Conservation (phyloP, 2,329 filamentous ascomycete species). For the Stylonectria norvegica region DNA sequence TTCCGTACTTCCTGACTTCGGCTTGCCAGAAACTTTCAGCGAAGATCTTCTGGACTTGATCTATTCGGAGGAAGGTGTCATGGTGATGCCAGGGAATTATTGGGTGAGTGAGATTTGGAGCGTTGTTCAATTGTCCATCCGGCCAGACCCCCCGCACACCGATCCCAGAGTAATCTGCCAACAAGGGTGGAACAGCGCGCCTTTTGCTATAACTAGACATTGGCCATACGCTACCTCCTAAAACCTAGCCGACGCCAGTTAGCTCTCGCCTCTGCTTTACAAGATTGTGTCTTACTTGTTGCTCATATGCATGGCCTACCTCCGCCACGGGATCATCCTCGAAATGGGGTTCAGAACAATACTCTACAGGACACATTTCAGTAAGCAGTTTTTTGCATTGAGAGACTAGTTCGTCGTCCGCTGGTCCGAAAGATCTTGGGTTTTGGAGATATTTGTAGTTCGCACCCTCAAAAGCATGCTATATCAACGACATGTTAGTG, state of each 20-base stretch:
- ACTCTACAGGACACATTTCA: slow-evolving; percentile 3
- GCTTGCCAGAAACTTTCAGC: slow-evolving; percentile 26
- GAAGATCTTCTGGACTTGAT: slow-evolving; percentile 19
- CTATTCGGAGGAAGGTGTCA: slow-evolving; percentile 13
- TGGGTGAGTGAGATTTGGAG: slow-evolving; percentile 4
- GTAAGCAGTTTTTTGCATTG: slow-evolving; percentile 11
- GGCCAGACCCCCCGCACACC: slow-evolving; percentile 1
- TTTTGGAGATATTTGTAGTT: slow-evolving; percentile 15
- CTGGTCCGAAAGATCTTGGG: slow-evolving; percentile 15
- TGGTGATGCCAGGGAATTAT: slow-evolving; percentile 2
- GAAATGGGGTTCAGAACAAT: slow-evolving; percentile 15
- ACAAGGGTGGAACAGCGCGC: slow-evolving; percentile 9
- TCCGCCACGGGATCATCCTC: slow-evolving; percentile 22
- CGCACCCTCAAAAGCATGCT: slow-evolving; percentile 18
- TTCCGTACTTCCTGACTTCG: slow-evolving; percentile 23
- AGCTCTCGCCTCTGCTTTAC: no score
- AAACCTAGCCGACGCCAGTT: no score
- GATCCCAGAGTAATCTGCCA: slow-evolving; percentile 14
- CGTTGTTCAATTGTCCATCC: not conserved
- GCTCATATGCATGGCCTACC: slow-evolving; percentile 25
- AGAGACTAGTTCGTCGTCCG: not conserved
- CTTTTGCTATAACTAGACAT: slow-evolving; percentile 2
- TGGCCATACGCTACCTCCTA: slow-evolving; percentile 21
- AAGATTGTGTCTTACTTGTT: no score
- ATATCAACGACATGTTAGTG: slow-evolving; percentile 3